Conservation (phyloP, 495 filamentous ascomycete species). For the Astrothelium macrocarpum region DNA sequence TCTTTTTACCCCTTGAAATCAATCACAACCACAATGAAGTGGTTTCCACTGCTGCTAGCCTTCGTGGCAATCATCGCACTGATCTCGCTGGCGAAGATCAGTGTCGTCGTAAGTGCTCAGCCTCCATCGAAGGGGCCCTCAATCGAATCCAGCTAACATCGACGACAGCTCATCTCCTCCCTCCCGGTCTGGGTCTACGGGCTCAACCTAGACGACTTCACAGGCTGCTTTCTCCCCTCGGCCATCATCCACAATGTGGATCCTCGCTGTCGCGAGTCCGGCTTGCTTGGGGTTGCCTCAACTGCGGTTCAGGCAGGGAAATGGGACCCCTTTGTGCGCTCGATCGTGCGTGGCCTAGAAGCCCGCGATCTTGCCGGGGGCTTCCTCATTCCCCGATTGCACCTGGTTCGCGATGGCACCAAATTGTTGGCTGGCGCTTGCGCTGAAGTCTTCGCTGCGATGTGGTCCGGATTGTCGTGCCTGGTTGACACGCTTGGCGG, state of each 20-base stretch:
- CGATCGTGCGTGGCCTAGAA: background rate
- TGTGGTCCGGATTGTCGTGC: no score
- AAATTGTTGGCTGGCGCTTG: no score
- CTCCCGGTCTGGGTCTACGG: conserved; percentile 2
- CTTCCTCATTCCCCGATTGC: background rate
- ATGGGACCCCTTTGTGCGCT: background rate
- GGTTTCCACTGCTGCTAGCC: background rate
- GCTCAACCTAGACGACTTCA: background rate
- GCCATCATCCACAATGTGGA: background rate
- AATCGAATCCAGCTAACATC: background rate
- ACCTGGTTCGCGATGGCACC: background rate
- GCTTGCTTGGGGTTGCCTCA: background rate
- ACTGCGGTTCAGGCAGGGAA: background rate
- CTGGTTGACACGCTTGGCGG: no score
- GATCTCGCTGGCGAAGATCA: background rate
- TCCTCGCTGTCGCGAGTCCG: background rate
- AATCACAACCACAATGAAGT: conserved; percentile 2
- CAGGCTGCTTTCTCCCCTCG: background rate
- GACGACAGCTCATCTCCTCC: background rate
- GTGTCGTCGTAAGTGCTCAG: background rate
- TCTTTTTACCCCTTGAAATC: no score
- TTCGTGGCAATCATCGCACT: background rate
- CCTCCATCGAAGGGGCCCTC: background rate
- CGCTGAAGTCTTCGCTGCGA: no score
- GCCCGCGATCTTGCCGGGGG: background rate